phyloP scores from a whole-genome alignment of 176 grass and related monocot genomes.

The Ensete ventricosum region DNA sequence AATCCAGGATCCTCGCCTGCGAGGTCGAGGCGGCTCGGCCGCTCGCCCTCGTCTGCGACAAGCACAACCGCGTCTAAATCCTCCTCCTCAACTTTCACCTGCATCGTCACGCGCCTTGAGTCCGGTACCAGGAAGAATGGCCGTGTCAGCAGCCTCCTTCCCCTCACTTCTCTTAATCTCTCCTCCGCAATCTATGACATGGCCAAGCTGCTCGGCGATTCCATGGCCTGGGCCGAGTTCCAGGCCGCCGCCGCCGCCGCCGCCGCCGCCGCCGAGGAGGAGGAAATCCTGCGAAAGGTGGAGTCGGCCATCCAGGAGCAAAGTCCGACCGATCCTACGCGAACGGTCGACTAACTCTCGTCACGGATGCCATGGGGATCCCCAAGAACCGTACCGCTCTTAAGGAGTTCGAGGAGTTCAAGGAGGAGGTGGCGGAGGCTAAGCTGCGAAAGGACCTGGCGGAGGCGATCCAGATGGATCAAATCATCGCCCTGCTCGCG shows the following conservation, averaged over 20 bases:
- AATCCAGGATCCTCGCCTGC: background rate
- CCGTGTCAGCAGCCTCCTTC: background rate
- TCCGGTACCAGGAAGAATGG: background rate
- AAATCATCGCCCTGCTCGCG: background rate
- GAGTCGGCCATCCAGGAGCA: background rate
- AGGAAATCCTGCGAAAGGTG: background rate
- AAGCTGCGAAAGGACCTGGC: background rate
- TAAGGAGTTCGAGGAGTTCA: background rate
- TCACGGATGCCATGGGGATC: background rate
- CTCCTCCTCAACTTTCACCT: constrained; percentile 2
- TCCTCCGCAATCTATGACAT: too few species aligned
- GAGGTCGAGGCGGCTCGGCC: background rate
- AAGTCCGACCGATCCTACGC: background rate
- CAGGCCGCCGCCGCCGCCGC: background rate
- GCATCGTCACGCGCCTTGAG: background rate
- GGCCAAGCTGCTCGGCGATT: too few species aligned
- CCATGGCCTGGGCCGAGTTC: constrained; percentile 1
- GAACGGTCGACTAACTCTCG: background rate
- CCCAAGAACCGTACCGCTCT: background rate
- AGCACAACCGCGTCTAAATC: background rate
- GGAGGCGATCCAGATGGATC: constrained; percentile 1
- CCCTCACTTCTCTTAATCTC: too few species aligned
- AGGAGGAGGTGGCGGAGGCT: constrained; percentile 2
- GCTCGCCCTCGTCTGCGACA: background rate
- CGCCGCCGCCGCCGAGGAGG: background rate